Evolutionary conservation across 1,139 yeast genomes (phyloP).

Genomic region (Yamadazyma taylorii): DNA sequence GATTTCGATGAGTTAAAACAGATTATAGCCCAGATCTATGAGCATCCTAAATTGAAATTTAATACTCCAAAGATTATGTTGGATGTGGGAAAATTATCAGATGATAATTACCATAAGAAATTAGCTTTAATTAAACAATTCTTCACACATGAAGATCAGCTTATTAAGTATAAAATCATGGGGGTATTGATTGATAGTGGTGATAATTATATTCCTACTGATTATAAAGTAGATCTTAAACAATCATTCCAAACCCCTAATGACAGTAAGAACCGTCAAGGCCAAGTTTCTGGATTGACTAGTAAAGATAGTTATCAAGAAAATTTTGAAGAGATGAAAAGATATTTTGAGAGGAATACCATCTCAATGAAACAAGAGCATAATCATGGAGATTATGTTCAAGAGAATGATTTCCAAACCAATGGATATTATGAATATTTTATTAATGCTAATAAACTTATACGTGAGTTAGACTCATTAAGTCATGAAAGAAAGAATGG

Average conservation of each 20-base stretch:
- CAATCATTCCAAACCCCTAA: too few species aligned
- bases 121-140: slow-evolving; percentile 16
- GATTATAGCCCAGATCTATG: slow-evolving; percentile 21
- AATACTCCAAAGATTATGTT: slow-evolving; percentile 27
- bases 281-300: too few species aligned
- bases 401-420: neutral
- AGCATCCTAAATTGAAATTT: slow-evolving; percentile 17
- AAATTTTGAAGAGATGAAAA: slow-evolving; percentile 17
- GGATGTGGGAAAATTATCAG: slow-evolving; percentile 30
- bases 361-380: slow-evolving; percentile 12
- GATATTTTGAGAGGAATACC: slow-evolving; percentile 18
- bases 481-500: slow-evolving; percentile 11
- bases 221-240: slow-evolving; percentile 3
- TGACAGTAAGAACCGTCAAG: too few species aligned
- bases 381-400: slow-evolving; percentile 3
- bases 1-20: slow-evolving; percentile 16
- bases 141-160: slow-evolving; percentile 11
- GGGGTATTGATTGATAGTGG: slow-evolving; percentile 46
- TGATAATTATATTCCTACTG: slow-evolving; percentile 28
- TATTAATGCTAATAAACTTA: slow-evolving; percentile 29
- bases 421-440: slow-evolving; percentile 19
- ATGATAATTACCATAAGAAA: slow-evolving; percentile 19
- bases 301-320: slow-evolving; percentile 9
- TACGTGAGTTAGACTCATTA: slow-evolving; percentile 20
- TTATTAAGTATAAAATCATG: slow-evolving; percentile 19